Base-by-base conservation (phyloP, 2,329 filamentous ascomycete species). In the Cladosporium sp. region DNA sequence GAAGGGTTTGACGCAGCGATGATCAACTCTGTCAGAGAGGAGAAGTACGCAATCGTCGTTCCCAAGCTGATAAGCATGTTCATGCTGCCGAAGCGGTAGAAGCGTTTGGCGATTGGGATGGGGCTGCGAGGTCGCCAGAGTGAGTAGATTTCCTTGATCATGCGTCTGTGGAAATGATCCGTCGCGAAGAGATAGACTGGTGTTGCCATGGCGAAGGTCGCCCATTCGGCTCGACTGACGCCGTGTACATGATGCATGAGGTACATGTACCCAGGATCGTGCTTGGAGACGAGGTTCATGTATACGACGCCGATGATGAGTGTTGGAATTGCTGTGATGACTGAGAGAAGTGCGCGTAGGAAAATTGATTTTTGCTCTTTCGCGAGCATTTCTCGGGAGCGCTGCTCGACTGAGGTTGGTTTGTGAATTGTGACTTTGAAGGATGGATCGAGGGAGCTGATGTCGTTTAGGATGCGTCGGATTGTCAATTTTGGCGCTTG, bases 11-110 rank as follows among this genome's bases (percentile, higher is more conserved):
- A 50, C 2, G 40, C 41, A 15, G 47, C 30, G 3, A 83, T 79
- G 6, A 82, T 79, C 45, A 96, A 77, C 56, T 94, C 83, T 13
- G 82, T 85, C 19, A 95, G 72, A 0, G 89, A 95, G 0, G 88
- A 84, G 54, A 94, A 73, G 65, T 95, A 95, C 1, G 91, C 91
- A 53, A 96, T 88, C 2, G 82, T 85, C 0, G 91, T 95, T 5
- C 90, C 91, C 2, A 95, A 77, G 7, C 86, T 93, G 69, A 96
- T 91, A 53, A 96, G 78, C 72, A 94, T 85, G 64, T 95, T 95
- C 91, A 96, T 96, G 72, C 90, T 95, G 7, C 91, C 91, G 62
- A 96, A 96, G n/a, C 86, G 83, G 66, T 90, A 89, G 62, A 96
- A 91, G 12, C 91, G 78, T 58, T 85, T 79, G 13, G 87, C 59